These are phyloP conservation scores for Diplocarpon rosae DNA, from an alignment of 2,329 filamentous ascomycete species.

Conservation along the genomic window DNA sequence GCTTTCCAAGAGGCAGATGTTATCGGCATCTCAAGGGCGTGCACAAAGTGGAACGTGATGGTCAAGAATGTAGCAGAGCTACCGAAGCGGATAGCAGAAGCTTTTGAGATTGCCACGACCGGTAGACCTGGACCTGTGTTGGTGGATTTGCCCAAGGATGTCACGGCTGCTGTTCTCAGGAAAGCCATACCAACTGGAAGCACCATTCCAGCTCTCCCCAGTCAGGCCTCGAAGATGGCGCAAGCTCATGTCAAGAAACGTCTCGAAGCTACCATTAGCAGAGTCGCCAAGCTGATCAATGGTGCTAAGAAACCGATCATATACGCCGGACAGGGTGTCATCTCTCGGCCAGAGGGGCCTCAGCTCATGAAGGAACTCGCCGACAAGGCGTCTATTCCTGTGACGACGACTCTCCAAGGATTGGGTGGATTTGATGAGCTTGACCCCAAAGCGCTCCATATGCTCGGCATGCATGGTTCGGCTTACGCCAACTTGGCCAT, in stretches of 20 bases:
- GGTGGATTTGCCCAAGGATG: slow-evolving; percentile 92
- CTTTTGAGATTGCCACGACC: slow-evolving; percentile 93
- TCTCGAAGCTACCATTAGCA: slow-evolving; percentile 60
- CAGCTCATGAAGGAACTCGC: slow-evolving; percentile 73
- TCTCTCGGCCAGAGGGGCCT: slow-evolving; percentile 68
- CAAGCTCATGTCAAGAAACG: slow-evolving; percentile 62
- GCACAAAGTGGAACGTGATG: slow-evolving; percentile 99
- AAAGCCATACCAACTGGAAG: slow-evolving; percentile 63
- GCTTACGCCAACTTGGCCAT: slow-evolving; percentile 98
- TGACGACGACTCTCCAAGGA: slow-evolving; percentile 91
- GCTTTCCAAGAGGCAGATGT: slow-evolving; percentile 96
- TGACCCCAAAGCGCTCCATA: slow-evolving; percentile 88
- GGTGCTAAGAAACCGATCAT: slow-evolving; percentile 87
- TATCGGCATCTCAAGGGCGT: slow-evolving; percentile 83
- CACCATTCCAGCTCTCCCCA: slow-evolving; percentile 62
- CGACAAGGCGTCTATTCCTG: slow-evolving; percentile 83
- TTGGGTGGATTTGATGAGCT: slow-evolving; percentile 88
- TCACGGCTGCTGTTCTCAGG: slow-evolving; percentile 75
- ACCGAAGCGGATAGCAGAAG: slow-evolving; percentile 89
- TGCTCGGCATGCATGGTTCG: slow-evolving; percentile 97
- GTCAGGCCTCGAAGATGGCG: slow-evolving; percentile 73
- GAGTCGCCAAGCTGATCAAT: slow-evolving; percentile 76
- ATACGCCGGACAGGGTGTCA: slow-evolving; percentile 85
- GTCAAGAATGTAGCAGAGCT: slow-evolving; percentile 91
- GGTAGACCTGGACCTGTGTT: slow-evolving; percentile 89